These are phyloP conservation scores for Astrothelium subdiscretum DNA, from an alignment of 495 filamentous ascomycete species.

Conservation along the genomic window DNA sequence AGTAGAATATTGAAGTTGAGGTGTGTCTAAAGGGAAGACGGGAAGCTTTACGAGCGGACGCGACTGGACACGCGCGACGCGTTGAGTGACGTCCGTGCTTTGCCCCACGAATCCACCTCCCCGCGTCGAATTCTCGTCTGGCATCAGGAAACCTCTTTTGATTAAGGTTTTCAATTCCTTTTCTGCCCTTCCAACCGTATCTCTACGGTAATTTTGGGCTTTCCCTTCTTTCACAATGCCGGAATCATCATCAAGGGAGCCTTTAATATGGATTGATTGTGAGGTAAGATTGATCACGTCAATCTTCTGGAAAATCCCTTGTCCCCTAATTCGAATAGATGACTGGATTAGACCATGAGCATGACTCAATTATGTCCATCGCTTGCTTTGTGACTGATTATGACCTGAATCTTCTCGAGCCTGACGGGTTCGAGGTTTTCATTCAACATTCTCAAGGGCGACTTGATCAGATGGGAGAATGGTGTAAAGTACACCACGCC, in stretches of 20 bases:
- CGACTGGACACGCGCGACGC: neutral
- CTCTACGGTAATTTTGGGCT: neutral
- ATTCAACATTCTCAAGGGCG: slow-evolving; percentile 61
- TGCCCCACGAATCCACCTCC: neutral
- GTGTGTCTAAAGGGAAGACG: neutral
- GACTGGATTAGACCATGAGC: slow-evolving; percentile 75
- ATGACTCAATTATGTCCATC: slow-evolving; percentile 80
- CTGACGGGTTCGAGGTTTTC: slow-evolving; percentile 64
- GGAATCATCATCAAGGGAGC: neutral
- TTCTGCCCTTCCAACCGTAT: slow-evolving; percentile 6
- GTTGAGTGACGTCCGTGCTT: neutral
- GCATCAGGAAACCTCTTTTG: neutral
- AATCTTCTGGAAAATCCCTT: neutral
- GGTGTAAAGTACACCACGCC: slow-evolving; percentile 56
- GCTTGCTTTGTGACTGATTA: slow-evolving; percentile 86
- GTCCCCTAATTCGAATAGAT: slow-evolving; percentile 48
- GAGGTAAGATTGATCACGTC: neutral
- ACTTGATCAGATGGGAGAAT: slow-evolving; percentile 66
- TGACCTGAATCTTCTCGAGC: slow-evolving; percentile 63
- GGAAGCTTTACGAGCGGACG: neutral
- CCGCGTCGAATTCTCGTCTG: neutral
- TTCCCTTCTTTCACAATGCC: neutral
- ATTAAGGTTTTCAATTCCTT: neutral
- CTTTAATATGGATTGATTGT: neutral
- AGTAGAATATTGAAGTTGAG: neutral